phyloP scores from a whole-genome alignment of 225 moss, liverwort and hornwort genomes.

The Lunularia cruciata region DNA sequence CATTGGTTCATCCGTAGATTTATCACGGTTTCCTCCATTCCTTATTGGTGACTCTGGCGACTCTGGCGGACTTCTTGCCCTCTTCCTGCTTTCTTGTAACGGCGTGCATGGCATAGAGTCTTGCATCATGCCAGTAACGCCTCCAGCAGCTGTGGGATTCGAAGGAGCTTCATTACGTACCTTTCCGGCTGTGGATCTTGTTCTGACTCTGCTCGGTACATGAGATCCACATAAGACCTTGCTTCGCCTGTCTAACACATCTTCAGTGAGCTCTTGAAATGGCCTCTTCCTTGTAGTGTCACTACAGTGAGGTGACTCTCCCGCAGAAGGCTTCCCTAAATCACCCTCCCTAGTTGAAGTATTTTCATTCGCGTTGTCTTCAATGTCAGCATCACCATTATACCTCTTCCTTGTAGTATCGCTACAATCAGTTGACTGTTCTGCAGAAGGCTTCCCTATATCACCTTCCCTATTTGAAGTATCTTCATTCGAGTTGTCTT shows the following conservation, averaged over 20 bases:
- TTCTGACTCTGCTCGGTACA: no score
- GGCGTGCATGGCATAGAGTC: constrained; percentile 28
- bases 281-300: constrained; percentile 2
- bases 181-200: not conserved
- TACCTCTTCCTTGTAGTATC: constrained; percentile 1
- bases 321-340: not conserved
- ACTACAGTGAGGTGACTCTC: not conserved
- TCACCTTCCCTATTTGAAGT: not conserved
- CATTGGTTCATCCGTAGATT: no score
- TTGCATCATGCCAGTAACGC: not conserved
- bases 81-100: constrained; percentile 22
- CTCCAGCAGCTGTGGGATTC: not conserved
- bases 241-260: not conserved
- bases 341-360: no score
- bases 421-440: not conserved
- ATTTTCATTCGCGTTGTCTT: no score
- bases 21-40: not conserved
- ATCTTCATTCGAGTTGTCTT: not conserved
- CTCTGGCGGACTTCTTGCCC: constrained; percentile 7
- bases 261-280: not conserved
- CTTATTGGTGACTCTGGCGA: not conserved
- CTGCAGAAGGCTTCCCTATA: not conserved
- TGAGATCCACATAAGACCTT: not conserved
- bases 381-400: no score
- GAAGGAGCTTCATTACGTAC: no score